These are phyloP conservation scores for Xenoacremonium recifei DNA, from an alignment of 2,329 filamentous ascomycete species.

Conservation along the genomic window DNA sequence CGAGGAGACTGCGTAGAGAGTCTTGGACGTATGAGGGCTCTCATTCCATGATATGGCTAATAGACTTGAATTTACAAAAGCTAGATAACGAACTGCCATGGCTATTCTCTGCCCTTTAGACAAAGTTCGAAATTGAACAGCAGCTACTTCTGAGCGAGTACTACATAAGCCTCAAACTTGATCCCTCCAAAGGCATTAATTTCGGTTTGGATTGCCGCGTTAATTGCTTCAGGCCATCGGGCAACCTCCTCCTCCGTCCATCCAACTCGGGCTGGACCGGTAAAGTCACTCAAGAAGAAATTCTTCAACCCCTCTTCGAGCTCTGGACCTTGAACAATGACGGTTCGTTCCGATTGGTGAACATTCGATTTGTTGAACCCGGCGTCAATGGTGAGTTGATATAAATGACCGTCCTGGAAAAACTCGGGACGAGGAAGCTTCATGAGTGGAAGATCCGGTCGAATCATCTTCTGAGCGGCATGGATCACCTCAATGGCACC, in stretches of 20 bases:
- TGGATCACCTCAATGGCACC: constrained; percentile 22
- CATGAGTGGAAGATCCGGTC: constrained; percentile 26
- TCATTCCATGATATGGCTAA: too few relatives aligned
- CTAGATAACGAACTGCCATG: too few relatives aligned
- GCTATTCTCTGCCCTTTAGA: too few relatives aligned
- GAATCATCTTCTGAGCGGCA: constrained; percentile 24
- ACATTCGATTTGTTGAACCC: constrained; percentile 20
- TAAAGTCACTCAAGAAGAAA: constrained; percentile 21
- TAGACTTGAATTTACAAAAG: too few relatives aligned
- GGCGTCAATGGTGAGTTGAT: constrained; percentile 16
- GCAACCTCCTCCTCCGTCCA: constrained; percentile 20
- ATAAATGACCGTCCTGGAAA: constrained; percentile 19
- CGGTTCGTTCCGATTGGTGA: constrained; percentile 3
- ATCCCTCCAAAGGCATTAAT: constrained; percentile 19
- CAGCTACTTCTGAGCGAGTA: constrained; percentile 23
- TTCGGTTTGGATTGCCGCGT: constrained; percentile 16
- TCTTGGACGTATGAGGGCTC: too few relatives aligned
- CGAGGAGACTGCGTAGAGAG: too few relatives aligned
- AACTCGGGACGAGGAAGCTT: constrained; percentile 25
- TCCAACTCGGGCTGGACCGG: constrained; percentile 15
- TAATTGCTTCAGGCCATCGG: constrained; percentile 21
- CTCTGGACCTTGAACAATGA: constrained; percentile 14
- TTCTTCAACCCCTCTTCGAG: constrained; percentile 17
- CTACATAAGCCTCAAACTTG: constrained; percentile 21
- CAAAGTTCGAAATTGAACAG: too few relatives aligned